Base-by-base conservation (phyloP, 495 filamentous ascomycete genomes). In the Parathielavia appendiculata region DNA sequence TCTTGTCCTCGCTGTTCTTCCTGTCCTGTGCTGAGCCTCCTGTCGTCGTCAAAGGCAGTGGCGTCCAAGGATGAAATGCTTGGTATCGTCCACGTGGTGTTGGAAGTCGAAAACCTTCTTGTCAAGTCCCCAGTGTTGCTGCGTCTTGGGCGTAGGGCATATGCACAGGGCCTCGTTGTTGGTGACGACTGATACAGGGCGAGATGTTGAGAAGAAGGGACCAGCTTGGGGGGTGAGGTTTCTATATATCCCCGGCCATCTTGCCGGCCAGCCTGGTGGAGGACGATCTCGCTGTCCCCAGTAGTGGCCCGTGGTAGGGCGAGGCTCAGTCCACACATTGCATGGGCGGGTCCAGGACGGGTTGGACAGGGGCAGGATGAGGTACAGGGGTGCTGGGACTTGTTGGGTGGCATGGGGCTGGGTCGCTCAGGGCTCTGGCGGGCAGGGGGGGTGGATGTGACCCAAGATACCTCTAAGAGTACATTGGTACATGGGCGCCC, bases 191-290 rank as follows among this genome's bases (percentile, higher is more conserved):
- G 58, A 63, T 54, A 55, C 54, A 53, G 39, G 49, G 50, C 38
- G 51, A 52, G 57, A 26, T 26, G 45, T 53, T 59, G 54, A 44
- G 30, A 26, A 40, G 30, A 51, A 41, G 56, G 41, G 56, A 53
- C 43, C 46, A 36, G 32, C 22, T 54, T 45, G 35, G 58, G 57
- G 56, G 63, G 54, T 64, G 66, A 67, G 64, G 66, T 64, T 71
- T 69, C 64, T 69, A 71, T 66, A 71, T 71, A 71, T 53, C 62
- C 56, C 54, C 55, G 45, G 40, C 51, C 68, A 61, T 67, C 64
- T 67, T 56, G 50, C 55, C 59, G 57, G 57, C 60, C 58, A 20
- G 55, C 40, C 64, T 71, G 62, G 68, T 71, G 68, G 66, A 70
- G 67, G 54, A 59, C 60, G 66, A 66, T 69, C 67, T 69, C 63